Conservation (phyloP, 495 filamentous ascomycete genomes). For the Tuber magnatum region DNA sequence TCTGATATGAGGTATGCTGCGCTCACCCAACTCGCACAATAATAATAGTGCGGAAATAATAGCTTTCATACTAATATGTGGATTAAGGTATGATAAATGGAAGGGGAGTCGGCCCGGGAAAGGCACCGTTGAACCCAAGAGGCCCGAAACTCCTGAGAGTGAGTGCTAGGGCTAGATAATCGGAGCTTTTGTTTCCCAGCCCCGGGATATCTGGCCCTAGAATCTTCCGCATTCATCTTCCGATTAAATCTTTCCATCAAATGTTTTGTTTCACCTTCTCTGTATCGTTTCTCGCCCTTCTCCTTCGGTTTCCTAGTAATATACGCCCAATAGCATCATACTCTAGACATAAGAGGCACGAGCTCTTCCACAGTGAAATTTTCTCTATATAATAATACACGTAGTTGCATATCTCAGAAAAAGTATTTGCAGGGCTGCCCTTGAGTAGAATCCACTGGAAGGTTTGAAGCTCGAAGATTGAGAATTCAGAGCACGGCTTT, state of each 20-base stretch:
- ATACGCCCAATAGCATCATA: background rate
- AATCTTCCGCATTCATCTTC: background rate
- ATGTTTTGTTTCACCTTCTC: background rate
- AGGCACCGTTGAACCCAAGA: background rate
- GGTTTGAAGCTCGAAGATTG: no score
- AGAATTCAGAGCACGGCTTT: background rate
- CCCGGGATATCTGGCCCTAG: background rate
- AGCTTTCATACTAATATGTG: background rate
- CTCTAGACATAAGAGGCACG: background rate
- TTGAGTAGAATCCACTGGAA: no score
- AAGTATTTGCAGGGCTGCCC: background rate
- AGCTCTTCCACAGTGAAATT: background rate
- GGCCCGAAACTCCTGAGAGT: background rate
- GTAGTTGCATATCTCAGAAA: background rate
- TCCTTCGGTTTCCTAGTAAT: background rate
- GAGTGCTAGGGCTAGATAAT: background rate
- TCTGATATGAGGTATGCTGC: background rate
- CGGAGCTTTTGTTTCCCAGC: background rate
- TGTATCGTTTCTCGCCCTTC: background rate
- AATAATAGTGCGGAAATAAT: background rate
- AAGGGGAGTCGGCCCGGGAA: background rate
- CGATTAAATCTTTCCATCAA: background rate
- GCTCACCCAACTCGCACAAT: background rate
- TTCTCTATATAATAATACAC: background rate
- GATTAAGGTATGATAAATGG: background rate